Conservation (phyloP, 208 protist genomes). For the Endotrypanum monterogeii region DNA sequence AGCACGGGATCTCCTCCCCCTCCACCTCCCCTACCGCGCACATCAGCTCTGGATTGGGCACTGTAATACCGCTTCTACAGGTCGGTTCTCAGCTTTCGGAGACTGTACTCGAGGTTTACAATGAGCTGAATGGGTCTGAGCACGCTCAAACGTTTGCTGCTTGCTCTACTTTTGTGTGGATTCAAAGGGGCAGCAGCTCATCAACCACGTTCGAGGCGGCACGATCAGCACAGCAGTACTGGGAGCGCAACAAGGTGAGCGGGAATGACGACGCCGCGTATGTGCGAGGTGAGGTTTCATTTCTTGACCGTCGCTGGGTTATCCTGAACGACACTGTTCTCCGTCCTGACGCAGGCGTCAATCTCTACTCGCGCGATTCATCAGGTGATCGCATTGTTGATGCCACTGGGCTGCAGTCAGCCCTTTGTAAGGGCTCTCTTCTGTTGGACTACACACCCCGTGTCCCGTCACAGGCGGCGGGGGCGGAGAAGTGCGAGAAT, state of each 20-base stretch:
- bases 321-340: neutral
- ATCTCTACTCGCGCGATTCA: conserved; percentile 1
- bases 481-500: neutral
- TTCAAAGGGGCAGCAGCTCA: conserved; percentile 4
- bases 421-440: conserved; percentile 7
- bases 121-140: conserved; percentile 17
- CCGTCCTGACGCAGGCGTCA: neutral
- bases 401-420: neutral
- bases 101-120: neutral
- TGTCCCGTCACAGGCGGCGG: neutral
- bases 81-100: too few relatives aligned
- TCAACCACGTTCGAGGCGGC: conserved; percentile 5
- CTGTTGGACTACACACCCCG: conserved; percentile 59
- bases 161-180: conserved; percentile 34
- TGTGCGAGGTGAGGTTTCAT: neutral
- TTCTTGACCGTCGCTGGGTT: conserved; percentile 8
- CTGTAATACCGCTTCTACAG: conserved; percentile 3
- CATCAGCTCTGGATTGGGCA: neutral
- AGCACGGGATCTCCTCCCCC: too few relatives aligned
- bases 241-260: neutral
- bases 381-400: conserved; percentile 7
- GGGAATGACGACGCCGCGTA: neutral
- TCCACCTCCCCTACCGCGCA: neutral
- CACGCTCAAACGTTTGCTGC: neutral
- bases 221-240: neutral